These are phyloP conservation scores for Candida bentonensis DNA, from an alignment of 805 yeast genomes.

Conservation along the genomic window DNA sequence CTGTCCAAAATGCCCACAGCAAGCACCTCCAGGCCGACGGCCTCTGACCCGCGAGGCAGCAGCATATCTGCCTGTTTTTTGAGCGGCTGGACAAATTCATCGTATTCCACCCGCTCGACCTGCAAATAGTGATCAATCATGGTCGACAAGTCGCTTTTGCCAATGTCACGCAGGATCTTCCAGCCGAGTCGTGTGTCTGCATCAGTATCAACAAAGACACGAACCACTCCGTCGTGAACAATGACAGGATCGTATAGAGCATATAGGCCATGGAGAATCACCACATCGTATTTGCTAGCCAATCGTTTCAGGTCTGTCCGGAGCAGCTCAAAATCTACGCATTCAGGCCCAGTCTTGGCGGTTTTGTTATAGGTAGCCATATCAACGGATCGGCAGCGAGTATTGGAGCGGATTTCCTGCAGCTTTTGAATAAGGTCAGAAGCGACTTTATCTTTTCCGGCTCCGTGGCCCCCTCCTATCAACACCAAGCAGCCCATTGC, in stretches of 20 bases:
- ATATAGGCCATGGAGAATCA: constrained; percentile 63
- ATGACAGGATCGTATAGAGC: constrained; percentile 55
- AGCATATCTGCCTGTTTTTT: constrained; percentile 63
- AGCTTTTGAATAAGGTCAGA: constrained; percentile 23
- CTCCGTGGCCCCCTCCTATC: constrained; percentile 49
- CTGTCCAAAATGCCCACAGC: constrained; percentile 43
- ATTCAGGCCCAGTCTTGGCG: constrained; percentile 9
- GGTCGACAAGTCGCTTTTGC: constrained; percentile 14
- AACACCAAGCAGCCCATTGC: constrained; percentile 23
- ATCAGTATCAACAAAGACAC: constrained; percentile 70
- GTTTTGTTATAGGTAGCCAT: too few relatives aligned
- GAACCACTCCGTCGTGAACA: constrained; percentile 42
- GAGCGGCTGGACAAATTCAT: constrained; percentile 42
- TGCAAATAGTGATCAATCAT: constrained; percentile 35
- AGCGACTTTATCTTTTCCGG: constrained; percentile 33
- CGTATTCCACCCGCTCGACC: constrained; percentile 51
- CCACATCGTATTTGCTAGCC: constrained; percentile 12
- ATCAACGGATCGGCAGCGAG: constrained; percentile 22
- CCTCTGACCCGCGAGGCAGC: constrained; percentile 56
- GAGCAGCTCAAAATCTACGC: constrained; percentile 5
- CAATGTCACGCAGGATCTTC: constrained; percentile 34
- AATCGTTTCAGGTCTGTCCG: not conserved
- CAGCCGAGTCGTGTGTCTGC: constrained; percentile 74
- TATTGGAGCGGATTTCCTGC: constrained; percentile 13
- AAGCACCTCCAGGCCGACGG: constrained; percentile 40